Evolutionary conservation across 2,329 filamentous ascomycete genomes (phyloP).

Genomic region (Teratosphaeria epicoccoides): DNA sequence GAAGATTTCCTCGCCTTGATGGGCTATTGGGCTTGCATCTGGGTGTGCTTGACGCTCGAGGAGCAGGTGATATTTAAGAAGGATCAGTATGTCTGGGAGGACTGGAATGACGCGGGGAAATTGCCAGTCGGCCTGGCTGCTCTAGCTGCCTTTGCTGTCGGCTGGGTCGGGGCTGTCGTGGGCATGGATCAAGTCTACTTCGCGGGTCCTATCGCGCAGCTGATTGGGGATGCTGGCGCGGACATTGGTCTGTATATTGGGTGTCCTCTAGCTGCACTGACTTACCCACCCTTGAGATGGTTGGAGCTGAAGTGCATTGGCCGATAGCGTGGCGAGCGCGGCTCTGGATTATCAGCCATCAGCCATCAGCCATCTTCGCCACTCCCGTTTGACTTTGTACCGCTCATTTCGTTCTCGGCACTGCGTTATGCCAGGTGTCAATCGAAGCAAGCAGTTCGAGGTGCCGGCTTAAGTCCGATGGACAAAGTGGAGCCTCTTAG

Average conservation of each 20-base stretch:
- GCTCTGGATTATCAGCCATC: too few species aligned
- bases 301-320: constrained; percentile 7
- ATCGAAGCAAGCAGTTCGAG: too few species aligned
- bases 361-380: too few species aligned
- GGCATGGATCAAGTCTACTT: constrained; percentile 20
- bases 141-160: constrained; percentile 14
- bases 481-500: too few species aligned
- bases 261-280: constrained; percentile 5
- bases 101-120: constrained; percentile 29
- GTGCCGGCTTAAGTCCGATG: too few species aligned
- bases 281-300: constrained; percentile 8
- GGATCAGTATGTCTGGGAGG: constrained; percentile 31
- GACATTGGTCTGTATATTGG: constrained; percentile 12
- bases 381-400: too few species aligned
- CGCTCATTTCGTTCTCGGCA: too few species aligned
- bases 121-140: constrained; percentile 35
- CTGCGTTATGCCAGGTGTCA: too few species aligned
- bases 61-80: constrained; percentile 35
- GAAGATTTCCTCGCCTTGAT: constrained; percentile 37
- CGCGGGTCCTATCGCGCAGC: constrained; percentile 14
- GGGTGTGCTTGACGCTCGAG: constrained; percentile 32
- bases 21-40: constrained; percentile 37
- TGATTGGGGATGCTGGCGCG: constrained; percentile 8
- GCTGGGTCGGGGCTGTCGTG: constrained; percentile 17
- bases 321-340: neutral